These are phyloP conservation scores for Verticillium zaregamsianum DNA, from an alignment of 2,329 filamentous ascomycete genomes.

Conservation along the genomic window DNA sequence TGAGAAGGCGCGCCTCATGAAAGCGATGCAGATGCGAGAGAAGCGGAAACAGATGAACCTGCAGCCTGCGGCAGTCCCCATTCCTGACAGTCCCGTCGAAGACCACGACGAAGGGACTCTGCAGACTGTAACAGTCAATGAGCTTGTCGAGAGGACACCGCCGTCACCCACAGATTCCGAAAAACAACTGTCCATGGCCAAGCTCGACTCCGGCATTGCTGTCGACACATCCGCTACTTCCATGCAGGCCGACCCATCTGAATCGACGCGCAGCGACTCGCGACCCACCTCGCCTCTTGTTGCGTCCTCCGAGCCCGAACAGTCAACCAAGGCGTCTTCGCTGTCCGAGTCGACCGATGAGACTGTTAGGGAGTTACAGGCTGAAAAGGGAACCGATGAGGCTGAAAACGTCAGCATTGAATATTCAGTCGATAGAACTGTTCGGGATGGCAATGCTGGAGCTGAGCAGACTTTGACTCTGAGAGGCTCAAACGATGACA, in stretches of 20 bases:
- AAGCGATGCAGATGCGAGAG: slow-evolving; percentile 85
- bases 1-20: slow-evolving; percentile 90
- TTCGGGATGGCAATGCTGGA: no score
- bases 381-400: slow-evolving; percentile 15
- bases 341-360: slow-evolving; percentile 60
- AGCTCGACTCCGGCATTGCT: slow-evolving; percentile 52
- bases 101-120: slow-evolving; percentile 7
- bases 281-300: slow-evolving; percentile 53
- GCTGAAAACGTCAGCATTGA: not conserved
- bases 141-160: slow-evolving; percentile 7
- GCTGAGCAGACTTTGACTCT: not conserved
- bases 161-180: slow-evolving; percentile 21
- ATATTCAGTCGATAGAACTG: not conserved
- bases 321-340: slow-evolving; percentile 61
- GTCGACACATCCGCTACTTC: slow-evolving; percentile 40
- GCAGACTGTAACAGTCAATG: slow-evolving; percentile 8
- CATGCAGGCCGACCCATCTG: slow-evolving; percentile 40
- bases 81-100: slow-evolving; percentile 19
- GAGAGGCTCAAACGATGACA: not conserved
- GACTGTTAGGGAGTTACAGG: slow-evolving; percentile 41
- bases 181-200: slow-evolving; percentile 34
- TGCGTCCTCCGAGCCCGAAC: slow-evolving; percentile 49
- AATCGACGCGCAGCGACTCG: slow-evolving; percentile 50
- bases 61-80: slow-evolving; percentile 20
- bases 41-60: slow-evolving; percentile 57